A percentile compares a stretch with the other conserved stretches of the same genome.
Evolutionary conservation across 495 filamentous ascomycete genomes (phyloP).

Genomic region (Parathielavia hyrcaniae): DNA sequence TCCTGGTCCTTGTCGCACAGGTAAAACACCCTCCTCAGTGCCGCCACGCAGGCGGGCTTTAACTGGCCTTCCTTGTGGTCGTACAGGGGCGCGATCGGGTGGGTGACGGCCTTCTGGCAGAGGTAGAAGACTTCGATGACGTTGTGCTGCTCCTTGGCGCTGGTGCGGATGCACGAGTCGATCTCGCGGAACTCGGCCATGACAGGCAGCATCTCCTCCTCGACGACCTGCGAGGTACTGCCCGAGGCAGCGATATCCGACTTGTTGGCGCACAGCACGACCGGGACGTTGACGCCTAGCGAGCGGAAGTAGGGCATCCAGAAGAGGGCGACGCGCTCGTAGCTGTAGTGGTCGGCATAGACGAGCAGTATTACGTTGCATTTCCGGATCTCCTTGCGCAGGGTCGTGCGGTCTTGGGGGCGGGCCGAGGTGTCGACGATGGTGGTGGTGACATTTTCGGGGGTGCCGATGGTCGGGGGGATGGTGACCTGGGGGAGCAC

Average conservation of each 20-base stretch:
- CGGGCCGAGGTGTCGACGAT: constrained; percentile 96
- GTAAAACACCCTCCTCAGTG: constrained; percentile 85
- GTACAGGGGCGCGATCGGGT: constrained; percentile 92
- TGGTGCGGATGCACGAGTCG: constrained; percentile 92
- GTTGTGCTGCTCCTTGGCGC: constrained; percentile 89
- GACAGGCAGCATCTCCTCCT: constrained; percentile 96
- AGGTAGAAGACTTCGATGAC: constrained; percentile 96
- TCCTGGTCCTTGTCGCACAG: constrained; percentile 95
- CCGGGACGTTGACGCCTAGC: constrained; percentile 95
- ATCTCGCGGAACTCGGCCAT: constrained; percentile 99
- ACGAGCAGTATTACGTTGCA: constrained; percentile 96
- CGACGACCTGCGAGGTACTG: constrained; percentile 71
- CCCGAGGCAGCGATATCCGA: constrained; percentile 64
- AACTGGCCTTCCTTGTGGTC: constrained; percentile 87
- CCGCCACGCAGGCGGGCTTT: constrained; percentile 81
- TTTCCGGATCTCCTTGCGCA: constrained; percentile 91
- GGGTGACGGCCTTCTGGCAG: constrained; percentile 97
- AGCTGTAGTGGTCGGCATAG: constrained; percentile 97
- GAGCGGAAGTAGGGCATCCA: constrained; percentile 98
- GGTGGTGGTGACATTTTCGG: constrained; percentile 90
- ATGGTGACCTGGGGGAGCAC: constrained; percentile 92
- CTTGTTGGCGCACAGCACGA: constrained; percentile 96
- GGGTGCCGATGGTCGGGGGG: constrained; percentile 77
- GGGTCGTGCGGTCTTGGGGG: constrained; percentile 79
- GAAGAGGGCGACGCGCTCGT: constrained; percentile 92